These are phyloP conservation scores for Lentinus brumalis DNA, from an alignment of 768 basidiomycete species.

Conservation along the genomic window DNA sequence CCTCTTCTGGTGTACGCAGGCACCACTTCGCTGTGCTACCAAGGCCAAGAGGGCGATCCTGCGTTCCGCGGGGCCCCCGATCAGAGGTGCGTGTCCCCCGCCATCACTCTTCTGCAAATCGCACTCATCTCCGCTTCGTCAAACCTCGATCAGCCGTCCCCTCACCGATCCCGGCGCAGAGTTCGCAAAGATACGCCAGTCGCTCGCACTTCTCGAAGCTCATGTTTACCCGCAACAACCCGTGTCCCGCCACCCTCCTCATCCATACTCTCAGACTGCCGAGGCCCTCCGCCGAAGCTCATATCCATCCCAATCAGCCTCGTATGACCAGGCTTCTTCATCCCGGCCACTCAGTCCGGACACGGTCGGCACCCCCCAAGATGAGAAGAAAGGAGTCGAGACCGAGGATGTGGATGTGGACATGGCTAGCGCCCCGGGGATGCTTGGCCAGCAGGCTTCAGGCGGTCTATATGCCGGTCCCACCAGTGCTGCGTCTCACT, in stretches of 20 bases:
- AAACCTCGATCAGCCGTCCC: constrained; percentile 30
- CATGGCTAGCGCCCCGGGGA: constrained; percentile 52
- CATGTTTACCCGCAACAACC: constrained; percentile 47
- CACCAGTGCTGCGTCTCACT: constrained; percentile 72
- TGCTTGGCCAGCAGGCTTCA: constrained; percentile 64
- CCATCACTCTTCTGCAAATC: constrained; percentile 20
- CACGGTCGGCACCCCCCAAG: constrained; percentile 47
- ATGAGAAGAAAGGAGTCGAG: constrained; percentile 29
- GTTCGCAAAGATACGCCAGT: constrained; percentile 68
- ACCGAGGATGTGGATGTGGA: constrained; percentile 8
- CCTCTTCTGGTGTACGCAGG: constrained; percentile 45
- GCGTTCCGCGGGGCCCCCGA: constrained; percentile 54
- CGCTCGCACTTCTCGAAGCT: constrained; percentile 65
- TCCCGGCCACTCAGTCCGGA: constrained; percentile 57
- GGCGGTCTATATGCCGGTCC: constrained; percentile 80
- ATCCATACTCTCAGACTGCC: constrained; percentile 22
- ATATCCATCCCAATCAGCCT: background rate
- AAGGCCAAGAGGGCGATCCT: constrained; percentile 62
- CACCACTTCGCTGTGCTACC: constrained; percentile 80
- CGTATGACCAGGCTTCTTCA: constrained; percentile 31
- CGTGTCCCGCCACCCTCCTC: constrained; percentile 15
- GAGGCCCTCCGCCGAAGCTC: constrained; percentile 30
- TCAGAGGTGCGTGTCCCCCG: constrained; percentile 44
- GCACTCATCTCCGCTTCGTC: constrained; percentile 18
- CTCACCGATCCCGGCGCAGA: constrained; percentile 63